These are phyloP conservation scores for Emergomyces orientalis DNA, from an alignment of 2,329 filamentous ascomycete species.

Conservation along the genomic window DNA sequence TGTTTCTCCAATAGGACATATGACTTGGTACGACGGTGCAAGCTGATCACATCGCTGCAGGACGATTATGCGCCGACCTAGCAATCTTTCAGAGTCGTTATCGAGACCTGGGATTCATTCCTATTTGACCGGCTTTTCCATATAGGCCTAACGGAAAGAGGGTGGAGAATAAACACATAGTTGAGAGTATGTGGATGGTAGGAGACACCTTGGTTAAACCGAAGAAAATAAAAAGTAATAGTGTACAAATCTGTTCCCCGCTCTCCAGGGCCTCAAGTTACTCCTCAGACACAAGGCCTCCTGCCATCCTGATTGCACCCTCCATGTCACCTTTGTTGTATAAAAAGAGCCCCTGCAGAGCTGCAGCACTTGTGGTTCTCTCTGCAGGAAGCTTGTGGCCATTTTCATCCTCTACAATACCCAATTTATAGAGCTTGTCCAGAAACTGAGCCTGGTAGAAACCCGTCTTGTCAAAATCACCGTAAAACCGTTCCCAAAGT, in stretches of 20 bases:
- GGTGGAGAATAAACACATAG: not conserved
- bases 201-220: not conserved
- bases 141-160: not conserved
- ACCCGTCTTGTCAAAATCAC: conserved; percentile 61
- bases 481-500: conserved; percentile 95
- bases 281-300: conserved; percentile 30
- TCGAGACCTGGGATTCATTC: not conserved
- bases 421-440: conserved; percentile 56
- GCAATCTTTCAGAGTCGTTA: not conserved
- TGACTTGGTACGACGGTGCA: not conserved
- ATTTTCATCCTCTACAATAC: conserved; percentile 54
- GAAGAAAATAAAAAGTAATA: not conserved
- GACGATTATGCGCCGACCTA: not conserved
- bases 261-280: conserved; percentile 1
- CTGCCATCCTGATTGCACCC: conserved; percentile 73
- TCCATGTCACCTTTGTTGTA: conserved; percentile 89
- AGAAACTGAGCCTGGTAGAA: conserved; percentile 60
- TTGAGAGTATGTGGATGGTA: not conserved
- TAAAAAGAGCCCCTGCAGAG: conserved; percentile 86
- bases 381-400: conserved; percentile 40
- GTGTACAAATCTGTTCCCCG: not conserved
- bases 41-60: not conserved
- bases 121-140: not conserved
- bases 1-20: not conserved
- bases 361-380: conserved; percentile 69